phyloP scores from a whole-genome alignment of 495 filamentous ascomycete genomes.

The Chaetomidium leptoderma region DNA sequence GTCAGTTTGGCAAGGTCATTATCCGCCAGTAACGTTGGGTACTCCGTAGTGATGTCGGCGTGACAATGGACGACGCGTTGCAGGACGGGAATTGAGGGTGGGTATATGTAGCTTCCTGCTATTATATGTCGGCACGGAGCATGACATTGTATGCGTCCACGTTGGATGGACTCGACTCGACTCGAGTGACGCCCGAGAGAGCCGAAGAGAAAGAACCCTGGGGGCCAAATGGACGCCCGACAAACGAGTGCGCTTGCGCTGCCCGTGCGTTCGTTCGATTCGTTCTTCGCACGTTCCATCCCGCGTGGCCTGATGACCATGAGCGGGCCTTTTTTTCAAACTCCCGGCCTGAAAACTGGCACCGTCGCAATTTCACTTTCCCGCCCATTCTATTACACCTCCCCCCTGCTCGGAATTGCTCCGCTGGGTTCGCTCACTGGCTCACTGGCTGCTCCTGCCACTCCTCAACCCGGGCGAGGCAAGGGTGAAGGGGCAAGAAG shows the following conservation, averaged over 20 bases:
- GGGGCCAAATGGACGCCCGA: background rate
- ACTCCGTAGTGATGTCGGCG: too few relatives aligned
- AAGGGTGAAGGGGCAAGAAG: conserved; percentile 12
- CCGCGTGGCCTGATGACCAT: background rate
- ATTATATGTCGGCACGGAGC: background rate
- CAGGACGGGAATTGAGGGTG: background rate
- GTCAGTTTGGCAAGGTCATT: background rate
- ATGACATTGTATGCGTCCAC: background rate
- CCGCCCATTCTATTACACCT: conserved; percentile 5
- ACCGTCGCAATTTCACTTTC: conserved; percentile 16
- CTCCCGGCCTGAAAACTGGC: background rate
- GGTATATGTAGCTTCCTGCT: background rate
- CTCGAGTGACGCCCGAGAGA: background rate
- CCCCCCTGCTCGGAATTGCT: background rate
- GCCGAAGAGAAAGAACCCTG: background rate
- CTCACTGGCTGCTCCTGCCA: conserved; percentile 13
- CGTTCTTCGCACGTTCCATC: conserved; percentile 6
- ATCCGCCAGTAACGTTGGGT: too few relatives aligned
- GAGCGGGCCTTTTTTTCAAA: too few relatives aligned
- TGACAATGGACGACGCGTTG: background rate
- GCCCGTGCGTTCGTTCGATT: too few relatives aligned
- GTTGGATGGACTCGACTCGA: background rate
- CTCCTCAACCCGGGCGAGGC: conserved; percentile 14
- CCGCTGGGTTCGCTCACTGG: too few relatives aligned
- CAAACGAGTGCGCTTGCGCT: too few relatives aligned